Base-by-base conservation (phyloP, 345 rosid genomes). In the Linum tenue region DNA sequence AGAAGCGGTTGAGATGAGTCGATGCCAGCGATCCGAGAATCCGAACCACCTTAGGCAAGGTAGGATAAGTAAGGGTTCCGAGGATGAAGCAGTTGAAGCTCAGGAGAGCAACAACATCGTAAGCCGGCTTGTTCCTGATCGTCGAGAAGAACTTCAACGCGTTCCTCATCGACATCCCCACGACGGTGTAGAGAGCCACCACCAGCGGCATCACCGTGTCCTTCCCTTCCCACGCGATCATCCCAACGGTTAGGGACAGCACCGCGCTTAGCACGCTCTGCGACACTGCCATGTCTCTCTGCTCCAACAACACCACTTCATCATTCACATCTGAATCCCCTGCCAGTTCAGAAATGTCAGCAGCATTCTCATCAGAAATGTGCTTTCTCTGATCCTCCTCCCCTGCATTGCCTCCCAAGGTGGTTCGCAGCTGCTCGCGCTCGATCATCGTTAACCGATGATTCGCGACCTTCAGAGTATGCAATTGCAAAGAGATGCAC, bases 31-130 rank as follows among this genome's bases (percentile, higher is more conserved):
- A 83, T 22, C 69, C 78, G 39, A 86, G 67, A 37, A 78, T 63
- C 5, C 75, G 76, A 37, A 77, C 82, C 37, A 86, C 59, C 75
- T 69, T 83, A 0, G 95, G 96, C 36, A 92, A 59, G 8, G 84
- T 74, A 0, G 92, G 96, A 69, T 79, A 90, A 37, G 88, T 79
- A 10, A 92, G 92, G 0, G 84, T 75, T 55, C 97, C 97, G 0
- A 92, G 84, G 7, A 90, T 70, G 73, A 92, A 92, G 85, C 94
- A 88, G 63, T 90, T 90, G 61, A 92, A 76, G 78, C 90, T 92
- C 75, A 92, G 66, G 43, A 92, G 78, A 48, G 95, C 90, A 53
- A 86, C 80, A 2, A 89, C 96, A 69, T 92, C 90, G 38, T 85
- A 83, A 63, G 90, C 89, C 37, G 88, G 90, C 66, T 75, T 86